Percentiles rank a stretch among this genome's conserved stretches.
Evolutionary conservation across 2,329 filamentous ascomycete genomes (phyloP).

Genomic region (Alternaria triticimaculans): DNA sequence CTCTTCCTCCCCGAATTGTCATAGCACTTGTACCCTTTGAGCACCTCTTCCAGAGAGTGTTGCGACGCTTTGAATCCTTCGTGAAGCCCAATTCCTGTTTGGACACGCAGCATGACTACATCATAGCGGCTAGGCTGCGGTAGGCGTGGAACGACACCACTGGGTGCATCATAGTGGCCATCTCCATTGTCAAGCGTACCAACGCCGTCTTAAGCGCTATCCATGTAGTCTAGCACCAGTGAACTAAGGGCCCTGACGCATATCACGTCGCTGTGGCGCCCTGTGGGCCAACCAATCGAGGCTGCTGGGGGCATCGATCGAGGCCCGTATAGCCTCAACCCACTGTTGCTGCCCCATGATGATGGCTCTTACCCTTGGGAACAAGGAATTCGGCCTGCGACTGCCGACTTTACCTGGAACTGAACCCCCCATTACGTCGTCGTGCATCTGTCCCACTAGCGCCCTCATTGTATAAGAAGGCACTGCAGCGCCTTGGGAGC

Average conservation of each 20-base stretch:
- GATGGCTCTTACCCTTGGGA: not conserved
- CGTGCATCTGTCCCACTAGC: slow-evolving; percentile 14
- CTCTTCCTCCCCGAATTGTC: not conserved
- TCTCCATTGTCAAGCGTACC: slow-evolving; percentile 22
- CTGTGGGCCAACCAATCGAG: slow-evolving; percentile 5
- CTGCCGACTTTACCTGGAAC: not conserved
- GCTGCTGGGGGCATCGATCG: slow-evolving; percentile 9
- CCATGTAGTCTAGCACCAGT: slow-evolving; percentile 11
- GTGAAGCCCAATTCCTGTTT: slow-evolving; percentile 8
- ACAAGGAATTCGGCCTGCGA: not conserved
- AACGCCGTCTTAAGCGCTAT: slow-evolving; percentile 17
- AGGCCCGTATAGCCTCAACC: slow-evolving; percentile 5
- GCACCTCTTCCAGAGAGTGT: not conserved
- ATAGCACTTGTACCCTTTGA: not conserved
- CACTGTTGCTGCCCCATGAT: slow-evolving; percentile 6
- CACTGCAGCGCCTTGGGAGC: slow-evolving; percentile 7
- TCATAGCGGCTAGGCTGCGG: slow-evolving; percentile 8
- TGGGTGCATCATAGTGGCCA: slow-evolving; percentile 13
- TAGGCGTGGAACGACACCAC: slow-evolving; percentile 9
- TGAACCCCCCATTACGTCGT: slow-evolving; percentile 34
- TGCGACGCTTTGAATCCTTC: not conserved
- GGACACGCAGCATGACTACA: slow-evolving; percentile 11
- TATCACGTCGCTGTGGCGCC: slow-evolving; percentile 7
- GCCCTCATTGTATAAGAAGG: slow-evolving; percentile 27
- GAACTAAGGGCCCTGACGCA: slow-evolving; percentile 21